Conservation (phyloP, 768 basidiomycete genomes). For the Hypsizygus marmoreus region DNA sequence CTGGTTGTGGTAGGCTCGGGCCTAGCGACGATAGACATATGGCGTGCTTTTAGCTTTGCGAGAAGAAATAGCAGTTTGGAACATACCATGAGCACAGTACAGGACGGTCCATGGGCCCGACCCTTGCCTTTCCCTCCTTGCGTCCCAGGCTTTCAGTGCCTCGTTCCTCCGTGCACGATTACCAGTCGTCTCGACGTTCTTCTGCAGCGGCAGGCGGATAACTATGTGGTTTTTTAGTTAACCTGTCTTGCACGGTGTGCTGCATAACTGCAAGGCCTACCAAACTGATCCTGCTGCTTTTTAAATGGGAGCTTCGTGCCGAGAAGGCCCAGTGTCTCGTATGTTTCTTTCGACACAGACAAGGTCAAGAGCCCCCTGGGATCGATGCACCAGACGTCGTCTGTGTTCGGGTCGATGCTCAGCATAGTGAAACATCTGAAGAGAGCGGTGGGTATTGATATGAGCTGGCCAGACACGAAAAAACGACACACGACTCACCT, state of each 20-base stretch:
- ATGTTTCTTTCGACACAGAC: slow-evolving; percentile 55
- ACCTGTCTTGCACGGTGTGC: slow-evolving; percentile 6
- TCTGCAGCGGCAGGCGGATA: slow-evolving; percentile 46
- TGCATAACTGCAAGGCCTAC: slow-evolving; percentile 33
- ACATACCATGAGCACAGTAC: slow-evolving; percentile 33
- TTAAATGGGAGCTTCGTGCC: slow-evolving; percentile 60
- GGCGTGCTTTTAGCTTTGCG: too few species aligned
- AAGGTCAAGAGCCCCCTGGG: slow-evolving; percentile 60
- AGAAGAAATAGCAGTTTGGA: too few species aligned
- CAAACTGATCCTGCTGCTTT: slow-evolving; percentile 45
- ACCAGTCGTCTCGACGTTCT: slow-evolving; percentile 35
- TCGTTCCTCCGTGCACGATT: slow-evolving; percentile 39
- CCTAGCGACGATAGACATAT: slow-evolving; percentile 8
- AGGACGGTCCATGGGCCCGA: slow-evolving; percentile 47
- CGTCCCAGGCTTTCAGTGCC: slow-evolving; percentile 54
- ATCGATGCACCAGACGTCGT: slow-evolving; percentile 75
- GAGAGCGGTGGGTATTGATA: not conserved
- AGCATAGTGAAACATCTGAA: slow-evolving; percentile 32
- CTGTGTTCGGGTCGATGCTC: slow-evolving; percentile 31
- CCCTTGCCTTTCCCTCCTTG: slow-evolving; percentile 33
- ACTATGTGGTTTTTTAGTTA: slow-evolving; percentile 33
- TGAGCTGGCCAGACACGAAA: not conserved
- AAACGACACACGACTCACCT: slow-evolving; percentile 2
- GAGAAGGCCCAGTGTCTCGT: slow-evolving; percentile 60
- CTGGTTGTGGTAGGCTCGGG: slow-evolving; percentile 22